Conservation (phyloP, 768 basidiomycete species). For the Clitopilus hobsonii region DNA sequence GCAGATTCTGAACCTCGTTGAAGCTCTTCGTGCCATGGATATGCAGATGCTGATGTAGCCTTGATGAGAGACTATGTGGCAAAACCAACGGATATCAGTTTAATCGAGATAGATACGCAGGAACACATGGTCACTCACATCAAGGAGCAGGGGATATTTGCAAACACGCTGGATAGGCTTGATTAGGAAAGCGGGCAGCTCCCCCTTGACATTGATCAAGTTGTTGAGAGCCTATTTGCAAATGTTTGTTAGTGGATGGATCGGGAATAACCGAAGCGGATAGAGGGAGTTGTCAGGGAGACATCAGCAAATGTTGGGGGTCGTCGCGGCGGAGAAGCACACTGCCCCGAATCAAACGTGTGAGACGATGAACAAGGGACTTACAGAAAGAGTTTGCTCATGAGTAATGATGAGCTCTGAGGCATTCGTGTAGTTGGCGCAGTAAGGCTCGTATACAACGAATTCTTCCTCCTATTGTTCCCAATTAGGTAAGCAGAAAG, state of each 20-base stretch:
- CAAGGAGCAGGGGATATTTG: slow-evolving; percentile 95
- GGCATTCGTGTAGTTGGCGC: slow-evolving; percentile 89
- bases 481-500: slow-evolving; percentile 17
- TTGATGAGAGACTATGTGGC: slow-evolving; percentile 65
- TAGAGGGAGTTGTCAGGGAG: slow-evolving; percentile 27
- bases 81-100: slow-evolving; percentile 8
- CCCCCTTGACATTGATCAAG: slow-evolving; percentile 86
- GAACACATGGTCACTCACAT: slow-evolving; percentile 45
- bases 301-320: slow-evolving; percentile 10
- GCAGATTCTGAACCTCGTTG: slow-evolving; percentile 80
- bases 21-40: slow-evolving; percentile 75
- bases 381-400: slow-evolving; percentile 80
- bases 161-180: slow-evolving; percentile 98
- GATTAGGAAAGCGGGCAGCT: slow-evolving; percentile 94
- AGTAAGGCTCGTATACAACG: slow-evolving; percentile 94
- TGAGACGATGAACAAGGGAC: slow-evolving; percentile 25
- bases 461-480: slow-evolving; percentile 92
- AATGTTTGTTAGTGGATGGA: slow-evolving; percentile 32
- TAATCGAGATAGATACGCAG: slow-evolving; percentile 10
- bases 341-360: slow-evolving; percentile 7
- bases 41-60: slow-evolving; percentile 55
- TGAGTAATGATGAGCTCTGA: slow-evolving; percentile 81
- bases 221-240: slow-evolving; percentile 67
- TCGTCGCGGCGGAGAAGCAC: slow-evolving; percentile 5
- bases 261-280: slow-evolving; percentile 21